These are phyloP conservation scores for Bryoglossum gracile DNA, from an alignment of 495 filamentous ascomycete species.

Conservation along the genomic window DNA sequence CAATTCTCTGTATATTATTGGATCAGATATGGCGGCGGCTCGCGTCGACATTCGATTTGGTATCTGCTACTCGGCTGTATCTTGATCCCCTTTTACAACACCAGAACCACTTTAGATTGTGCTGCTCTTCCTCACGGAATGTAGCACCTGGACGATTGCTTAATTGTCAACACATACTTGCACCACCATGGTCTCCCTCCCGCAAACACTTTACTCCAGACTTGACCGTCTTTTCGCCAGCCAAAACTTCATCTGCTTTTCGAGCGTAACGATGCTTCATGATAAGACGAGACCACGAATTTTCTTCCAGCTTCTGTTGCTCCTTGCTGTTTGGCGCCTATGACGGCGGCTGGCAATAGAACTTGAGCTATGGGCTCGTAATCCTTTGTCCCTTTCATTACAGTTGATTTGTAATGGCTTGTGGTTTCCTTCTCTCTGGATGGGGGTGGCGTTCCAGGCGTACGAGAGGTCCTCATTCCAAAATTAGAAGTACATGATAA, in stretches of 20 bases:
- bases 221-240: slow-evolving; percentile 7
- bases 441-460: background rate
- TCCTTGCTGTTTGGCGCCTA: slow-evolving; percentile 1
- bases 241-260: slow-evolving; percentile 11
- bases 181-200: slow-evolving; percentile 7
- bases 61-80: slow-evolving; percentile 14
- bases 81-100: slow-evolving; percentile 16
- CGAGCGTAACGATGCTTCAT: slow-evolving; percentile 23
- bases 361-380: no score
- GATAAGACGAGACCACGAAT: slow-evolving; percentile 26
- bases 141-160: slow-evolving; percentile 5
- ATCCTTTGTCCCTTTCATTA: background rate
- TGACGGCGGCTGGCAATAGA: no score
- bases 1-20: slow-evolving; percentile 29
- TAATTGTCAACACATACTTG: slow-evolving; percentile 9
- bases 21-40: slow-evolving; percentile 16
- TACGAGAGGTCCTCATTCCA: background rate
- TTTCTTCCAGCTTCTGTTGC: slow-evolving; percentile 8
- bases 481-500: background rate
- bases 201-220: background rate
- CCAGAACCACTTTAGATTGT: slow-evolving; percentile 10
- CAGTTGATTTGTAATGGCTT: slow-evolving; percentile 6
- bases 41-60: slow-evolving; percentile 16
- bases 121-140: slow-evolving; percentile 1
- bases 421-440: background rate